Conservation (phyloP, 352 stramenopile genomes). For the Phytophthora europaea region DNA sequence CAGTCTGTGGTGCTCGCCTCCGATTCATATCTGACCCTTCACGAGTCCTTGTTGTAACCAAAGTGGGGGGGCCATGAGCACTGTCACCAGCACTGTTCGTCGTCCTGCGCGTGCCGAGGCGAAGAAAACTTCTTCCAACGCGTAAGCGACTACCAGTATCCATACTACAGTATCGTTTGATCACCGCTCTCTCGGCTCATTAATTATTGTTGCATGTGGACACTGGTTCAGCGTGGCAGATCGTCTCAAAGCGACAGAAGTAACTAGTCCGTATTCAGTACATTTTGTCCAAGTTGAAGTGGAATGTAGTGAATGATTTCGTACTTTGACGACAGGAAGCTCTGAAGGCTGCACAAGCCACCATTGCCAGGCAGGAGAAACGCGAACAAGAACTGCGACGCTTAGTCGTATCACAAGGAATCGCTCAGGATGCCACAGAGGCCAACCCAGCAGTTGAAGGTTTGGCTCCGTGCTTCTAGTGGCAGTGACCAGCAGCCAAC, state of each 20-base stretch:
- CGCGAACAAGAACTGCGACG: slow-evolving; percentile 67
- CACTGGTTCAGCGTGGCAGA: slow-evolving; percentile 49
- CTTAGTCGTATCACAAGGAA: slow-evolving; percentile 55
- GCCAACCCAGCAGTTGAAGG: slow-evolving; percentile 59
- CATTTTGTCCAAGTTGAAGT: background rate
- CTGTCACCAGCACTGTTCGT: slow-evolving; percentile 11
- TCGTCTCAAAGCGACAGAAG: slow-evolving; percentile 63
- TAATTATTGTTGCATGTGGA: background rate
- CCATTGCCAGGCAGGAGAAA: slow-evolving; percentile 71
- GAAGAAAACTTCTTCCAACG: slow-evolving; percentile 46
- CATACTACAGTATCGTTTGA: no score
- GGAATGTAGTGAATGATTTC: slow-evolving; percentile 4
- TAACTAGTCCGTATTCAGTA: slow-evolving; percentile 11
- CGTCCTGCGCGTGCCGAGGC: slow-evolving; percentile 37
- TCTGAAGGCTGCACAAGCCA: slow-evolving; percentile 57
- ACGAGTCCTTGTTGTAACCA: slow-evolving; percentile 19
- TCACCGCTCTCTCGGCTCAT: background rate
- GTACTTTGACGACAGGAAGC: slow-evolving; percentile 48
- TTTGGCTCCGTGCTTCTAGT: slow-evolving; percentile 6
- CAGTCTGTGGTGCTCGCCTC: background rate
- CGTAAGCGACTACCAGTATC: slow-evolving; percentile 23
- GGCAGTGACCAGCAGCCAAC: background rate
- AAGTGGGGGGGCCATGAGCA: slow-evolving; percentile 25
- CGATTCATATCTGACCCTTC: slow-evolving; percentile 30
- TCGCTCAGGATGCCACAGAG: slow-evolving; percentile 38